Evolutionary conservation across 805 yeast genomes (phyloP), one percentile per base, ranked within the genome.

Genomic region (Wickerhamia fluorescens): DNA sequence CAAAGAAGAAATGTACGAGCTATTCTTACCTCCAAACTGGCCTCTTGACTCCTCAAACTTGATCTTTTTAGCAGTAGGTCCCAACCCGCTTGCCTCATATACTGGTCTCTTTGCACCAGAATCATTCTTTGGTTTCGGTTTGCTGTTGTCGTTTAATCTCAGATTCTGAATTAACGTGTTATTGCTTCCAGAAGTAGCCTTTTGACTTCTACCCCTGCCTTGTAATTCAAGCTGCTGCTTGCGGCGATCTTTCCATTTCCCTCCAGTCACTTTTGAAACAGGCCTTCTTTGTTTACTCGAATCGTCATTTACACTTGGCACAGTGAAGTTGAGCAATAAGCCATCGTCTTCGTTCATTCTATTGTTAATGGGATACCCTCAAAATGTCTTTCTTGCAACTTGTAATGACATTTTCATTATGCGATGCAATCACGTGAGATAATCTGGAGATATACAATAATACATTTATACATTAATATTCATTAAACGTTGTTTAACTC

Each of bases 161-260:
- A 34, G 26, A 25, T 29, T 24, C 20, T 28, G 30, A 19, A 33
- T 40, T 35, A 11, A 51, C 46, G 51, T 51, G 26, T 40, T 37
- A 36, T 62, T 62, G 7, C 58, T 64, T 1, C 66, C 60, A 9
- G 58, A 40, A 7, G 48, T 44, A 3, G 46, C 43, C 12, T 14
- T 20, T 14, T 27, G 24, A 16, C 30, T 38, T 29, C 55, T 41
- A 5, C 51, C 56, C 41, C 71, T 61, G 16, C 76, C 79, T 40
- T 61, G 61, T 21, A 64, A 47, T 31, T 66, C 52, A 44, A 70
- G 61, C 44, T 73, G 76, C 34, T 73, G 58, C 47, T 72, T 74
- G 42, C 92, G 62, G 38, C 94, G 69, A 33, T 85, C 94, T 43
- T 72, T 78, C 95, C 95, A 85, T 39, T 69, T 70, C 10, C 94